These are phyloP conservation scores for Fusarium sp. DNA, from an alignment of 2,329 filamentous ascomycete genomes.

Conservation along the genomic window DNA sequence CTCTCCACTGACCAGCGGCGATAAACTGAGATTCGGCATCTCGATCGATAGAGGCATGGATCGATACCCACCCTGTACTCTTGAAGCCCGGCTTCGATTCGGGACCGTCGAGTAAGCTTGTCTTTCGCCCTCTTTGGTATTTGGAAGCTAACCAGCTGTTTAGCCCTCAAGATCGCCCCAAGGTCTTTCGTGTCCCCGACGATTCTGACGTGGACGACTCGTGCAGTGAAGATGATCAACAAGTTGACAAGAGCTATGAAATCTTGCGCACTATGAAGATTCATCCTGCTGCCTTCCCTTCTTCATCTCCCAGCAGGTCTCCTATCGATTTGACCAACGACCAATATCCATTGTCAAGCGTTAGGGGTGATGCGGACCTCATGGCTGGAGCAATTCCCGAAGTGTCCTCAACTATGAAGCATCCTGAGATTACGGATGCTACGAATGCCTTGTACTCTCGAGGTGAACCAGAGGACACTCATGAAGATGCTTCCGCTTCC, in stretches of 20 bases:
- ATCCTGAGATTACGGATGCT: conserved; percentile 6
- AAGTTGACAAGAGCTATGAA: conserved; percentile 46
- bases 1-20: conserved; percentile 47
- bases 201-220: conserved; percentile 55
- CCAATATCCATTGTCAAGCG: conserved; percentile 31
- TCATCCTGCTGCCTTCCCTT: conserved; percentile 36
- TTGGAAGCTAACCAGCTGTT: conserved; percentile 31
- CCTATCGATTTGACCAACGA: conserved; percentile 47
- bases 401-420: not conserved
- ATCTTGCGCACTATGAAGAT: conserved; percentile 51
- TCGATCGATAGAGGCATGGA: conserved; percentile 54
- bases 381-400: not conserved
- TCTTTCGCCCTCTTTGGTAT: not conserved
- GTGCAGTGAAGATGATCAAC: conserved; percentile 49
- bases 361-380: conserved; percentile 26
- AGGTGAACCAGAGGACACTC: conserved; percentile 1
- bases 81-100: conserved; percentile 54
- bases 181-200: conserved; percentile 61
- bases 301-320: conserved; percentile 17
- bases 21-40: conserved; percentile 56
- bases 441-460: conserved; percentile 14
- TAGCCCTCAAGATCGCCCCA: conserved; percentile 48
- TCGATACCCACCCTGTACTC: conserved; percentile 57
- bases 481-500: conserved; percentile 17
- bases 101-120: conserved; percentile 46